phyloP scores from a whole-genome alignment of 2,329 filamentous ascomycete species.

The Arthrobotrys iridis region DNA sequence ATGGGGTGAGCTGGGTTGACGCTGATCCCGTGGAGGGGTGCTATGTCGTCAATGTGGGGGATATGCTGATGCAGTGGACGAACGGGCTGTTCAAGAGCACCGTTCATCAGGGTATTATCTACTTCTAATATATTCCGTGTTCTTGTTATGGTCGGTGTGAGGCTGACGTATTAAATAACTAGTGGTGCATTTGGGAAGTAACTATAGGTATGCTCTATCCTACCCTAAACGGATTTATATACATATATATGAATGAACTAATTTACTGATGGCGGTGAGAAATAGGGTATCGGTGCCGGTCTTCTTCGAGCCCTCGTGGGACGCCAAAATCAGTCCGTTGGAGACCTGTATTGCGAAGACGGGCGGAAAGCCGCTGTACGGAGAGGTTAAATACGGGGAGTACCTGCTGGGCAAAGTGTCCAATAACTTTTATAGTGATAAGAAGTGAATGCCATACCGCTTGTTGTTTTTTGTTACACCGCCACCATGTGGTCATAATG shows the following conservation, averaged over 20 bases:
- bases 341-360: conserved; percentile 60
- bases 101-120: conserved; percentile 60
- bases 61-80: conserved; percentile 64
- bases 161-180: background rate
- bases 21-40: conserved; percentile 63
- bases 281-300: conserved; percentile 62
- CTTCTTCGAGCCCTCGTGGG: conserved; percentile 65
- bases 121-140: background rate
- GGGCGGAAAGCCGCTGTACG: conserved; percentile 59
- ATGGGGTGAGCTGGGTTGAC: conserved; percentile 61
- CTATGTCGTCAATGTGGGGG: conserved; percentile 66
- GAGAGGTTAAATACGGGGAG: conserved; percentile 62
- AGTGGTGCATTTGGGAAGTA: conserved; percentile 62
- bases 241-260: too few species aligned
- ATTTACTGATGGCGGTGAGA: background rate
- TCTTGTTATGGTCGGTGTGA: background rate
- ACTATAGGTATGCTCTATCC: conserved; percentile 60
- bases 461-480: too few species aligned
- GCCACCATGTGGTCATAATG: too few species aligned
- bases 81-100: conserved; percentile 60
- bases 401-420: conserved; percentile 63
- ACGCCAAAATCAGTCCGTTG: conserved; percentile 62
- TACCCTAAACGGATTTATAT: too few species aligned
- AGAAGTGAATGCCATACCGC: background rate
- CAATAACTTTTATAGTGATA: conserved; percentile 61